Conservation (phyloP, 768 basidiomycete species). For the Trametes cingulata region DNA sequence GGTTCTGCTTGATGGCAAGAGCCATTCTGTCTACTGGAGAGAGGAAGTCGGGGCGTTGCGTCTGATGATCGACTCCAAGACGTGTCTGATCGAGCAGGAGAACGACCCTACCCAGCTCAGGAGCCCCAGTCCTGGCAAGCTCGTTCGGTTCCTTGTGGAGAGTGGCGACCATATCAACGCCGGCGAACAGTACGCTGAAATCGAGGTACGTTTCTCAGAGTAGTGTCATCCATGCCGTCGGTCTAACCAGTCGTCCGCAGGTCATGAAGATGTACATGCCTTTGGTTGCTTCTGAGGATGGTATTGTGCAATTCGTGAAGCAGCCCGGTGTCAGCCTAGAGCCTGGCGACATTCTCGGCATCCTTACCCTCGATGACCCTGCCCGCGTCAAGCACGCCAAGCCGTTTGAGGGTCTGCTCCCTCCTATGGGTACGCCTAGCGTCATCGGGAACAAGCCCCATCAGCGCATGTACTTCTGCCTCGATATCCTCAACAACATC, state of each 20-base stretch:
- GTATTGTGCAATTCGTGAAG: slow-evolving; percentile 93
- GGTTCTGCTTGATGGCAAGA: slow-evolving; percentile 87
- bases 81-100: slow-evolving; percentile 98
- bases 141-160: slow-evolving; percentile 92
- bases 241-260: slow-evolving; percentile 41
- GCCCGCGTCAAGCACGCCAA: slow-evolving; percentile 96
- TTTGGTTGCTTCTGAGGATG: slow-evolving; percentile 90
- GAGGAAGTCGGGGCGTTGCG: slow-evolving; percentile 95
- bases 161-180: slow-evolving; percentile 97
- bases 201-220: slow-evolving; percentile 64
- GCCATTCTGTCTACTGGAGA: slow-evolving; percentile 97
- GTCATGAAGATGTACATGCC: slow-evolving; percentile 99
- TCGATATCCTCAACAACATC: slow-evolving; percentile 83
- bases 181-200: slow-evolving; percentile 97
- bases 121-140: slow-evolving; percentile 95
- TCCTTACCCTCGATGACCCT: slow-evolving; percentile 94
- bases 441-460: slow-evolving; percentile 89
- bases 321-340: slow-evolving; percentile 97
- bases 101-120: slow-evolving; percentile 98
- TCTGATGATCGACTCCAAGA: slow-evolving; percentile 95
- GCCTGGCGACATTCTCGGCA: slow-evolving; percentile 96
- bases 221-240: too few relatives aligned
- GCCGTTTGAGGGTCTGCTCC: slow-evolving; percentile 94
- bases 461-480: slow-evolving; percentile 76
- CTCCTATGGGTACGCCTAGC: slow-evolving; percentile 81